A percentile compares a stretch with the other conserved stretches of the same genome.
phyloP scores from a whole-genome alignment of 176 grass and related monocot species.

The Carex scoparia region DNA sequence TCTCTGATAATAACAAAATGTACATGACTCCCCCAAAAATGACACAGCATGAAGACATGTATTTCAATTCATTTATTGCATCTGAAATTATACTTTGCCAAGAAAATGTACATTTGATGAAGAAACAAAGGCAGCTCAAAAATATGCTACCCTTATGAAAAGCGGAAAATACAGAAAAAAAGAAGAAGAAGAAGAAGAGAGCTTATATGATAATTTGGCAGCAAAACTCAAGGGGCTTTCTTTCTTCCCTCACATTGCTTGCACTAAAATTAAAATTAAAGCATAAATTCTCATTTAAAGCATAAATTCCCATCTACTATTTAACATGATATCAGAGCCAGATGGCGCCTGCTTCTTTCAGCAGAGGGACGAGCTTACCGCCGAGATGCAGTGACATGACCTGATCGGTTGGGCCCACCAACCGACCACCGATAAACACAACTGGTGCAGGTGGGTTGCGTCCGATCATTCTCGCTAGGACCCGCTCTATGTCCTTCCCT shows the following conservation, averaged over 20 bases:
- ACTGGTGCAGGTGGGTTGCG: conserved; percentile 42
- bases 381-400: conserved; percentile 61
- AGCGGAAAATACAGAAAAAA: background rate
- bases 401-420: conserved; percentile 52
- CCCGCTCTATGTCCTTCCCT: conserved; percentile 45
- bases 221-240: background rate
- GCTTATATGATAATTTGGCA: background rate
- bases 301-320: background rate
- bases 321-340: conserved; percentile 38
- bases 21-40: background rate
- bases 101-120: background rate
- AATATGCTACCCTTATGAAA: background rate
- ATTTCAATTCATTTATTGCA: background rate
- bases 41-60: too few species aligned
- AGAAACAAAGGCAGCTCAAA: background rate
- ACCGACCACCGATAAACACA: conserved; percentile 58
- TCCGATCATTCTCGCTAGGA: conserved; percentile 49
- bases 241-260: conserved; percentile 3
- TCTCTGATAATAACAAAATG: background rate
- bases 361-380: conserved; percentile 60
- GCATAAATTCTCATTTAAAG: background rate
- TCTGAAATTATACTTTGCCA: background rate
- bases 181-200: background rate
- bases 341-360: conserved; percentile 52
- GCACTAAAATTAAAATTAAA: background rate